Evolutionary conservation across 345 rosid genomes (phyloP), one percentile per base, ranked within the genome.

Genomic region (Eucalyptus viminalis): DNA sequence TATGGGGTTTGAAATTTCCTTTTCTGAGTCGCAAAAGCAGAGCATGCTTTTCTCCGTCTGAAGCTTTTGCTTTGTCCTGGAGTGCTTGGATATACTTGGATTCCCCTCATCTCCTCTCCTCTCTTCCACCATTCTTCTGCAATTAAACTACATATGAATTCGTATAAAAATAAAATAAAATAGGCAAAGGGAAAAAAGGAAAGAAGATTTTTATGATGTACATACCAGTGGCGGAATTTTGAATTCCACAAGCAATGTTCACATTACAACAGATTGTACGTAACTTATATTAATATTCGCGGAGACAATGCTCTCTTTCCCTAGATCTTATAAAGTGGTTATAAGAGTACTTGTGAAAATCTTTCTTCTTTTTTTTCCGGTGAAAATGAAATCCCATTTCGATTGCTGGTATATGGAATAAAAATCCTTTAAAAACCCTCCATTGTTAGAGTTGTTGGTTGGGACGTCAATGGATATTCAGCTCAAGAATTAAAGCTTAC

Each of bases 1-100:
- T 53, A 17, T 86, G 43, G 72, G 29, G 53, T 54, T 88, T 94
- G 95, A 94, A 93, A 93, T 91, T 92, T 94, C 95, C 93, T 94
- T 96, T 95, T 94, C 85, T 76, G 47, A 93, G 96, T 94, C 95
- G 91, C 91, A 95, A 95, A 95, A 87, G 80, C 50, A 87, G 67
- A 53, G 47, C 37, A 17, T 53, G 88, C 60, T n/a, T 60, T 11
- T 80, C 60, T 90, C 34, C 34, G 31, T 15, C 83, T 67, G 67
- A 13, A 85, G 31, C 76, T 29, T 86, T 83, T 86, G 50, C 67
- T 72, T 88, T 88, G 88, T 89, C 88, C 60, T 56, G 88, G 86
- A 88, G 90, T 90, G 91, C 69, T 86, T 91, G 89, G 90, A 51
- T 86, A 87, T 47, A 72, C 86, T 86, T 72, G 90, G 90, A 89